Evolutionary conservation across 192 early-diverging fungal genomes (phyloP).

Genomic region (Coemansia sp.): DNA sequence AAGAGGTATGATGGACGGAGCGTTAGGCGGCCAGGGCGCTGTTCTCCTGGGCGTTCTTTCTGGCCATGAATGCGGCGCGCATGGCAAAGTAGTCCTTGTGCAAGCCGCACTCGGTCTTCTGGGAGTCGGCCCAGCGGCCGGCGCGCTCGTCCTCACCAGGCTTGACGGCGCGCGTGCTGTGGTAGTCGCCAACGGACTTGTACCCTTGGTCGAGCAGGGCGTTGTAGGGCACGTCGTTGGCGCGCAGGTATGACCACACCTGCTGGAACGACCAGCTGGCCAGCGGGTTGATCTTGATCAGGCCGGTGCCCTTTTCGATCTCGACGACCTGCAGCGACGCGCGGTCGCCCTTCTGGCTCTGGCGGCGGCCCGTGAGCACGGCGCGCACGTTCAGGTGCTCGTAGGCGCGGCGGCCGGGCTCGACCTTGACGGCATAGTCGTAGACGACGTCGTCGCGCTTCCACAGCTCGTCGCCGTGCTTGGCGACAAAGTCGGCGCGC

Average conservation of each 20-base stretch:
- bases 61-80: constrained; percentile 71
- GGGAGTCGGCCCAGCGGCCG: constrained; percentile 82
- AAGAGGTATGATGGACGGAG: too few relatives aligned
- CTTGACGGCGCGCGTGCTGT: constrained; percentile 73
- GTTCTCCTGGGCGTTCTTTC: constrained; percentile 63
- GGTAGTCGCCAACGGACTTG: constrained; percentile 88
- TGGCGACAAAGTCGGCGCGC: constrained; percentile 62
- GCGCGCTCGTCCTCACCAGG: constrained; percentile 73
- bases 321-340: constrained; percentile 73
- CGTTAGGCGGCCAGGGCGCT: neutral
- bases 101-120: constrained; percentile 92
- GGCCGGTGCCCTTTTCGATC: constrained; percentile 65
- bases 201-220: constrained; percentile 84
- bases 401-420: constrained; percentile 87
- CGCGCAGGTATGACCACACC: constrained; percentile 81
- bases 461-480: constrained; percentile 81
- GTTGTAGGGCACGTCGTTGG: constrained; percentile 89
- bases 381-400: constrained; percentile 66
- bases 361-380: constrained; percentile 86
- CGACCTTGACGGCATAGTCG: constrained; percentile 92
- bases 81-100: constrained; percentile 98
- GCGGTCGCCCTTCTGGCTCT: constrained; percentile 82
- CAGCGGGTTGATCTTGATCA: constrained; percentile 90
- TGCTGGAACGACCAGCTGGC: constrained; percentile 87
- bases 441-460: constrained; percentile 71